phyloP scores from a whole-genome alignment of 768 basidiomycete species.

The Leucocoprinus birnbaumii region DNA sequence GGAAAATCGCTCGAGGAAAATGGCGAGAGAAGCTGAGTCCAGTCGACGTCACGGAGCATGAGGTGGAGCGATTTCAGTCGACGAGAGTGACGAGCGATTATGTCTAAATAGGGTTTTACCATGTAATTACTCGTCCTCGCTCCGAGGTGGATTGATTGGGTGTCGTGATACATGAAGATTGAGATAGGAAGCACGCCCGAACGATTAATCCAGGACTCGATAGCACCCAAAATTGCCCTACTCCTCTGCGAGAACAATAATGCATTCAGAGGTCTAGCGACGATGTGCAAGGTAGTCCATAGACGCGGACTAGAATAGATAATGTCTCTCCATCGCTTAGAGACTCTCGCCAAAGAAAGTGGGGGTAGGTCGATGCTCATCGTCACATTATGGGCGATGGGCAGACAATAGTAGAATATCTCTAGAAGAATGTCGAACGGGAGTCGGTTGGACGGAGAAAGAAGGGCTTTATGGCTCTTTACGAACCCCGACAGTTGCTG shows the following conservation, averaged over 20 bases:
- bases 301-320: slow-evolving; percentile 19
- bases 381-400: slow-evolving; percentile 13
- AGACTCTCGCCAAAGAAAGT: slow-evolving; percentile 19
- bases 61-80: slow-evolving; percentile 2
- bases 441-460: slow-evolving; percentile 16
- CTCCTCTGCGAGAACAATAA: neutral
- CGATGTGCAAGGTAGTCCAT: slow-evolving; percentile 20
- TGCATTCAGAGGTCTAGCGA: slow-evolving; percentile 6
- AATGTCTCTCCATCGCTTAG: slow-evolving; percentile 19
- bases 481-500: neutral
- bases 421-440: slow-evolving; percentile 18
- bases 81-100: neutral
- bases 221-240: neutral
- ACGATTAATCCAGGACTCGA: slow-evolving; percentile 5
- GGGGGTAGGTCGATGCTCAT: slow-evolving; percentile 16
- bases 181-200: slow-evolving; percentile 9
- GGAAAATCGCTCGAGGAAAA: neutral
- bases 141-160: neutral
- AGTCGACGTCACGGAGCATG: neutral
- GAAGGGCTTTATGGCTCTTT: neutral
- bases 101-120: slow-evolving; percentile 2
- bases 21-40: neutral
- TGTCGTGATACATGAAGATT: neutral
- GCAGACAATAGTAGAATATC: slow-evolving; percentile 20
- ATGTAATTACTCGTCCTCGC: neutral